Evolutionary conservation across 768 basidiomycete species (phyloP).

Genomic region (Auricularia heimuer): DNA sequence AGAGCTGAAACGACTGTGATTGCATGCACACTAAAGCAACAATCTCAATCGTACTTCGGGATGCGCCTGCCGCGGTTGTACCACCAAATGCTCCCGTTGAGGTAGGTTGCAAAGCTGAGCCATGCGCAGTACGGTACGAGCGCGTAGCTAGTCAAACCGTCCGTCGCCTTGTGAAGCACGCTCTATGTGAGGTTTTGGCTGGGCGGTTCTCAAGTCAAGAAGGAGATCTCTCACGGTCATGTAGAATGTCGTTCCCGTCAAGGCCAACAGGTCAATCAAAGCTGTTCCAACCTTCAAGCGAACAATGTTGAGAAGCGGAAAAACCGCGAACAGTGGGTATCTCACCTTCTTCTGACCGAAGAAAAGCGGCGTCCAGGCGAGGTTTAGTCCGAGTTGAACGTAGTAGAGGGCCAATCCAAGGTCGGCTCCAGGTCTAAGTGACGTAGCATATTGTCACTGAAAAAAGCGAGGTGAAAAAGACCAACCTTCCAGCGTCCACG

Average conservation of each 20-base stretch:
- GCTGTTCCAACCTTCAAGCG: slow-evolving; percentile 38
- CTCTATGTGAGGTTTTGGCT: neutral
- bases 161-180: slow-evolving; percentile 39
- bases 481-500: slow-evolving; percentile 34
- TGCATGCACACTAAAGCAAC: too few species aligned
- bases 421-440: slow-evolving; percentile 30
- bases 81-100: slow-evolving; percentile 58
- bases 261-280: slow-evolving; percentile 40
- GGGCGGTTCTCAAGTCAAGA: neutral
- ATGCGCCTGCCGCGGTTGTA: slow-evolving; percentile 27
- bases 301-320: neutral
- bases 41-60: slow-evolving; percentile 2
- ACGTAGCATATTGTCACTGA: neutral
- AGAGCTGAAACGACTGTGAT: too few species aligned
- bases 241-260: slow-evolving; percentile 45
- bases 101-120: slow-evolving; percentile 56
- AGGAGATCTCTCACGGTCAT: slow-evolving; percentile 40
- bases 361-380: slow-evolving; percentile 56
- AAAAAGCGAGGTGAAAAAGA: too few species aligned
- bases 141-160: slow-evolving; percentile 42
- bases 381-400: slow-evolving; percentile 47
- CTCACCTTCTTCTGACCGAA: slow-evolving; percentile 41
- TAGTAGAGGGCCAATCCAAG: slow-evolving; percentile 50
- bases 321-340: neutral
- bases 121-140: slow-evolving; percentile 58